These are phyloP conservation scores for Myxozyma neglecta DNA, from an alignment of 805 yeast species.

Conservation along the genomic window DNA sequence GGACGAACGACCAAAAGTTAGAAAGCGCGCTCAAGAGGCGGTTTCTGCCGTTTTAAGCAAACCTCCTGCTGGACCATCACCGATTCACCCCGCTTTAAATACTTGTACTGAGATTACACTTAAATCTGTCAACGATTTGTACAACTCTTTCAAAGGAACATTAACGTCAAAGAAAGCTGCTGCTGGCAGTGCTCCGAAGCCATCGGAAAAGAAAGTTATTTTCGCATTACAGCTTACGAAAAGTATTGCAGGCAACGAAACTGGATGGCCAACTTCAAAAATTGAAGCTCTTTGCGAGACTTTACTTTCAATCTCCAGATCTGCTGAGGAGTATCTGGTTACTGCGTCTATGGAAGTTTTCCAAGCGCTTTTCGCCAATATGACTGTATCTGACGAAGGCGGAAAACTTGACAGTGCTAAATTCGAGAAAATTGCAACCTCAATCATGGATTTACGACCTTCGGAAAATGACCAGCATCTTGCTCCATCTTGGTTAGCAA, in stretches of 20 bases:
- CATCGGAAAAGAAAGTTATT: conserved; percentile 47
- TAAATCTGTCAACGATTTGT: conserved; percentile 50
- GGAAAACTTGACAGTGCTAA: conserved; percentile 55
- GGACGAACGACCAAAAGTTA: conserved; percentile 86
- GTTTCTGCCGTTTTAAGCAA: conserved; percentile 60
- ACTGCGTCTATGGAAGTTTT: conserved; percentile 80
- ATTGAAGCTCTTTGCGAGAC: conserved; percentile 74
- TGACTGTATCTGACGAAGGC: conserved; percentile 50
- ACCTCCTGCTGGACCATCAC: conserved; percentile 75
- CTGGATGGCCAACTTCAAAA: conserved; percentile 77
- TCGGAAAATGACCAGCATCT: conserved; percentile 77
- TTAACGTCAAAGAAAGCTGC: conserved; percentile 42
- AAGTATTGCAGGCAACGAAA: conserved; percentile 61
- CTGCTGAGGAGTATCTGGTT: conserved; percentile 83
- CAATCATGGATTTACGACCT: conserved; percentile 78
- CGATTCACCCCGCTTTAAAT: conserved; percentile 74
- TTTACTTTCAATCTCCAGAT: conserved; percentile 70
- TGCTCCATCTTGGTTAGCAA: conserved; percentile 94
- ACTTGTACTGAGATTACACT: conserved; percentile 69
- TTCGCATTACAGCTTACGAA: conserved; percentile 77
- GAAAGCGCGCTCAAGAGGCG: conserved; percentile 93
- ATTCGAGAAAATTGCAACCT: conserved; percentile 62
- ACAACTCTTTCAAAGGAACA: conserved; percentile 41
- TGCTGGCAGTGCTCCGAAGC: conserved; percentile 31
- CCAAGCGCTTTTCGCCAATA: conserved; percentile 71